Evolutionary conservation across 2,329 filamentous ascomycete genomes (phyloP), one percentile per base, ranked within the genome.

Genomic region (Trichoderma oligosporum): DNA sequence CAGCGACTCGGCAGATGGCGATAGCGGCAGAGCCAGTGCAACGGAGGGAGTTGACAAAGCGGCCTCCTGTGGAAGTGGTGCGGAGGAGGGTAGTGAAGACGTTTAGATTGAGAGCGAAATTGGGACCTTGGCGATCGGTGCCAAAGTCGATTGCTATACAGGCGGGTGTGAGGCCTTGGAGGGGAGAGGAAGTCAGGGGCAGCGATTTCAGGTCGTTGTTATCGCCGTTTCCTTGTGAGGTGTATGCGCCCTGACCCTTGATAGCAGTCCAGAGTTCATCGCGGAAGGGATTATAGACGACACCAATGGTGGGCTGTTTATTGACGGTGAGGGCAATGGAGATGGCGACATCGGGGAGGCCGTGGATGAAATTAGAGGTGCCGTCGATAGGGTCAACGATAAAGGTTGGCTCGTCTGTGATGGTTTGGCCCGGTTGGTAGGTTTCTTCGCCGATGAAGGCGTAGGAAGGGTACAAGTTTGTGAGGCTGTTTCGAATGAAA

Each of bases 321-420:
- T 11, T 11, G 4, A 45, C 42, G 8, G 29, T 25, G 24, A 45
- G 42, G 24, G 25, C 42, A n/a, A 45, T 45, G 25, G 42, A 45
- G 42, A 45, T 25, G 25, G 42, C 42, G 24, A 45, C 42, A 4
- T 45, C 42, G 4, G 42, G 42, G 9, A 45, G 29, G 42, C 42
- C 42, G 14, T 45, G 42, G 42, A 45, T 25, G 4, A 45, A 31
- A 9, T 45, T 45, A 0, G 42, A 45, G 4, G 42, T 45, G 42
- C 42, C 42, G 42, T 45, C 42, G 25, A 45, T 45, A 25, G 42
- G 42, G 42, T 45, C 42, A 18, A 45, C 42, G 42, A 45, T 31
- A 25, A 45, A 45, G 9, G 42, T 45, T 18, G 42, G 42, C 0
- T 20, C 25, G 25, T 45, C 5, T 11, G 42, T 45, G 42, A 45